phyloP scores from a whole-genome alignment of 2,329 filamentous ascomycete genomes.

The Geosmithia putterillii region DNA sequence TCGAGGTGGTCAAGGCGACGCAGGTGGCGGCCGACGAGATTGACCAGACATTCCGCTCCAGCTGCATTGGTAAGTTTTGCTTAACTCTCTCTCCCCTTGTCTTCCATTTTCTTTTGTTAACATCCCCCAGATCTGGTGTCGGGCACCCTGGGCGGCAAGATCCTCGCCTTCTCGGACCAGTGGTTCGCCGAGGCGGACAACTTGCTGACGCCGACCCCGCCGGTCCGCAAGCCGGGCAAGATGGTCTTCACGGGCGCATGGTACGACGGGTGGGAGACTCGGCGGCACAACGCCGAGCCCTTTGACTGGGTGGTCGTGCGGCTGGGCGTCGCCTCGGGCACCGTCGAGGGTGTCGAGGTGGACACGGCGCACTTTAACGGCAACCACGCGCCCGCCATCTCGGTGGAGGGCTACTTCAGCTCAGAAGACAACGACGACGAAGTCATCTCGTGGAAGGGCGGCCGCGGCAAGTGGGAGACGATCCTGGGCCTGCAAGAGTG shows the following conservation, averaged over 20 bases:
- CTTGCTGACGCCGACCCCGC: constrained; percentile 49
- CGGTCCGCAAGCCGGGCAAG: constrained; percentile 51
- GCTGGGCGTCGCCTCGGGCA: constrained; percentile 58
- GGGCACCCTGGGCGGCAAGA: constrained; percentile 46
- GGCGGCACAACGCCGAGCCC: constrained; percentile 49
- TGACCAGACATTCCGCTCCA: constrained; percentile 48
- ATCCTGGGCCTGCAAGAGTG: constrained; percentile 60
- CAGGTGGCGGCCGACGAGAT: constrained; percentile 40
- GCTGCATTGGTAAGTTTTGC: constrained; percentile 41
- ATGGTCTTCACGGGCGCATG: constrained; percentile 59
- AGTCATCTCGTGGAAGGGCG: constrained; percentile 48
- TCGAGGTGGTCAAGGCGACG: constrained; percentile 40
- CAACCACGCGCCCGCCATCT: constrained; percentile 70
- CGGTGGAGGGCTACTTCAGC: constrained; percentile 63
- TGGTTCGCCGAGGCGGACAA: constrained; percentile 58
- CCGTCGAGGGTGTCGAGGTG: constrained; percentile 61
- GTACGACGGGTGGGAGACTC: constrained; percentile 62
- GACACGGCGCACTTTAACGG: constrained; percentile 75
- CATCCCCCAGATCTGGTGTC: constrained; percentile 43
- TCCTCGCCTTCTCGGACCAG: constrained; percentile 54
- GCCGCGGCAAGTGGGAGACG: constrained; percentile 54
- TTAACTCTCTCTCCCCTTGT: not conserved
- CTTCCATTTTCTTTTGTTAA: not conserved
- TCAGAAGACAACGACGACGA: constrained; percentile 50
- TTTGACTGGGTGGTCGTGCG: constrained; percentile 59